Percentiles rank a stretch among this genome's conserved stretches.
phyloP scores from a whole-genome alignment of 1,139 yeast species.

The Candida glucosophila region DNA sequence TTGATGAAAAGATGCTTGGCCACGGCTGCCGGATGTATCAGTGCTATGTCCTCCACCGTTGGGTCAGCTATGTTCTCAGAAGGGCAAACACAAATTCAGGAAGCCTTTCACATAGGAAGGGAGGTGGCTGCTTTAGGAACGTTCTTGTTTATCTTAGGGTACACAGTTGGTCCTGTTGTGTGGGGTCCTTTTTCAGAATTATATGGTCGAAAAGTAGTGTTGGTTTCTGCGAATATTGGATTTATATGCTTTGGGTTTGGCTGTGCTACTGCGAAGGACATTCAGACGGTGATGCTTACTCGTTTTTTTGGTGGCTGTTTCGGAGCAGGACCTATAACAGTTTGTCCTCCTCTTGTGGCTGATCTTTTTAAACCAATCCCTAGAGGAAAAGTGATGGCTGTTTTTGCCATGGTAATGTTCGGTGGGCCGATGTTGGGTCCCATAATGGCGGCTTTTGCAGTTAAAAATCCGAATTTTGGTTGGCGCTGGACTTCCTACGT shows the following conservation, averaged over 20 bases:
- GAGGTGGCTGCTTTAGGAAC: slow-evolving; percentile 58
- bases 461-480: slow-evolving; percentile 24
- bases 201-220: slow-evolving; percentile 58
- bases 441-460: slow-evolving; percentile 27
- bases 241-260: slow-evolving; percentile 58
- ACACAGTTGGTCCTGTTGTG: slow-evolving; percentile 72
- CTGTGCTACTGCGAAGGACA: slow-evolving; percentile 61
- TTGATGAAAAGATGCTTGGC: slow-evolving; percentile 31
- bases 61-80: slow-evolving; percentile 62
- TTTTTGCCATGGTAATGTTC: slow-evolving; percentile 28
- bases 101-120: slow-evolving; percentile 39
- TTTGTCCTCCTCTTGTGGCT: slow-evolving; percentile 70
- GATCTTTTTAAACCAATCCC: slow-evolving; percentile 25
- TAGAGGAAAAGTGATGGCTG: slow-evolving; percentile 28
- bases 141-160: slow-evolving; percentile 68
- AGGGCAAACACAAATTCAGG: slow-evolving; percentile 33
- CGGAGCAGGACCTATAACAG: slow-evolving; percentile 77
- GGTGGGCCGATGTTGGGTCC: slow-evolving; percentile 42
- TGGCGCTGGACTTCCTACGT: slow-evolving; percentile 57
- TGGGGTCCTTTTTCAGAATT: slow-evolving; percentile 80
- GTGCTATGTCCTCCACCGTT: slow-evolving; percentile 30
- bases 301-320: slow-evolving; percentile 69
- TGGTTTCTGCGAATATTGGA: slow-evolving; percentile 46
- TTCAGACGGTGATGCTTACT: slow-evolving; percentile 64
- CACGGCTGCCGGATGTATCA: slow-evolving; percentile 26